Evolutionary conservation across 2,329 filamentous ascomycete species (phyloP), one percentile per base, ranked within the genome.

Genomic region (Didymella arachidicola): DNA sequence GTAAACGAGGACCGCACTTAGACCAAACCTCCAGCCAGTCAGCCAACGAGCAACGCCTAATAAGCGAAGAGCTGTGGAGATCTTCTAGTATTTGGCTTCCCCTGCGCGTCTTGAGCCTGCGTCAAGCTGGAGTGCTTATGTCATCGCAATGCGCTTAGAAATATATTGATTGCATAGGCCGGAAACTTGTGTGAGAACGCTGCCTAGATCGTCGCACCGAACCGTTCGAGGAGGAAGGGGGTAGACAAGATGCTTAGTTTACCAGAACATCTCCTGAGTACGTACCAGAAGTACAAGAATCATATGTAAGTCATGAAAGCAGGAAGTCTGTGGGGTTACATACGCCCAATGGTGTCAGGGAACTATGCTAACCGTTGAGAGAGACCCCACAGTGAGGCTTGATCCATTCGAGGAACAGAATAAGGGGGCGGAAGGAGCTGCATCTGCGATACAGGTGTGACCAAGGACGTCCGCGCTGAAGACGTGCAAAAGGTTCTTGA

Each of bases 401-500:
- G 12, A 18, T 30, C 8, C 19, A n/a, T 0, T 79, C 77, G 7
- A 68, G 61, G 11, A 64, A 61, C 2, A 70, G 76, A 1, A 67
- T 73, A 1, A 74, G 75, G 4, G 57, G 64, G 1, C 59, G 81
- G 25, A 69, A 71, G 30, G 59, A 70, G 1, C 64, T 68, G 0
- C 70, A 77, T 78, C 41, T 60, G 71, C 22, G 29, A 68, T 0
- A 62, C 61, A 4, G 63, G 59, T 8, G 63, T 59, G 0, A 64
- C 66, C 4, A 56, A 68, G 0, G 66, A 74, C 43, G 73, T 76
- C 56, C 78, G 74, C 0, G 45, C 70, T 0, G 74, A 80, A 50
- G 66, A 77, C 6, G 59, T 82, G 4, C 59, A 76, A 18, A 64
- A 73, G 16, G 73, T 81, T 32, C 55, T 82, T 6, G 67, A 73